phyloP scores from a whole-genome alignment of 345 rosid species.

The Aquilaria sinensis region DNA sequence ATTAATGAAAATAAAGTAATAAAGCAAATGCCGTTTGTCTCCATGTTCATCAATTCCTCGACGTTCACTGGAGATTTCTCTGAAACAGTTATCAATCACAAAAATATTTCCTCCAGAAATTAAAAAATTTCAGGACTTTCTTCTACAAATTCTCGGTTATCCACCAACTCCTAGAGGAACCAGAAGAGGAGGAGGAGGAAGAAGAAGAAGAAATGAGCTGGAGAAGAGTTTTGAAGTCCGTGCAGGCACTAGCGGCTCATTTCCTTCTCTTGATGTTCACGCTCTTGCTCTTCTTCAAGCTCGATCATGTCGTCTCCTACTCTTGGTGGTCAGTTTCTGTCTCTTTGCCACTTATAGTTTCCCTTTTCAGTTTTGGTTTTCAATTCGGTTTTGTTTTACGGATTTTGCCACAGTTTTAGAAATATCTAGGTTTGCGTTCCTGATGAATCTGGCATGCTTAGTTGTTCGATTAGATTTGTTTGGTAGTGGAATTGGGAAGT shows the following conservation, averaged over 20 bases:
- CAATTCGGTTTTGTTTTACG: conserved; percentile 11
- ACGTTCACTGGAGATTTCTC: conserved; percentile 1
- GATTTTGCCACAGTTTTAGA: background rate
- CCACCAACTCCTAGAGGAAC: background rate
- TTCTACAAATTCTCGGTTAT: background rate
- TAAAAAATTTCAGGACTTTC: conserved; percentile 1
- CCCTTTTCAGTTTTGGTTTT: background rate
- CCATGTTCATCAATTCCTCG: background rate
- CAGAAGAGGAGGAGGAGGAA: conserved; percentile 2
- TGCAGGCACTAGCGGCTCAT: conserved; percentile 80
- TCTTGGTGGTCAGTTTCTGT: conserved; percentile 76
- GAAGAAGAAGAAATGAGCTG: conserved; percentile 49
- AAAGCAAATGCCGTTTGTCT: background rate
- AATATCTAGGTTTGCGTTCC: too few species aligned
- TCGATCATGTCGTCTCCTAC: conserved; percentile 41
- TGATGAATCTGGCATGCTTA: too few species aligned
- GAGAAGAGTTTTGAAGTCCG: conserved; percentile 84
- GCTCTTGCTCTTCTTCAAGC: conserved; percentile 68
- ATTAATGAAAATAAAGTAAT: background rate
- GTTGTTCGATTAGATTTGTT: too few species aligned
- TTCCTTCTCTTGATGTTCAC: conserved; percentile 66
- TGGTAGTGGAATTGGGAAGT: too few species aligned
- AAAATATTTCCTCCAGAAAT: too few species aligned
- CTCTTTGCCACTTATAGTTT: background rate
- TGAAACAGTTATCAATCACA: background rate